Conservation (phyloP, 108 stramenopile species). For the Pseudonitzschia multiseries region DNA sequence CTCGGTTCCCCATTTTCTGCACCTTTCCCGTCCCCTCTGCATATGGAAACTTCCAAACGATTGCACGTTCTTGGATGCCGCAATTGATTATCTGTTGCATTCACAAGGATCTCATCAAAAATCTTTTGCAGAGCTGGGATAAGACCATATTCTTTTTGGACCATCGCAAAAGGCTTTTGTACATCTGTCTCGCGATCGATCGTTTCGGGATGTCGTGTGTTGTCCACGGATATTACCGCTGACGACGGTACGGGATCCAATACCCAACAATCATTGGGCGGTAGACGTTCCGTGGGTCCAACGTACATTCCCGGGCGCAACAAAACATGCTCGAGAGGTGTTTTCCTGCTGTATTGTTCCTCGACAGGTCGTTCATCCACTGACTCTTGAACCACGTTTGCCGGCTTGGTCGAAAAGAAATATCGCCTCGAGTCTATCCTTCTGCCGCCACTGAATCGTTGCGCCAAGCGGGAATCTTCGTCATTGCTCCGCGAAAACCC, state of each 20-base stretch:
- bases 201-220: background rate
- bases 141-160: constrained; percentile 68
- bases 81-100: constrained; percentile 89
- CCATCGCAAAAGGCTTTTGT: constrained; percentile 49
- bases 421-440: background rate
- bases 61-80: constrained; percentile 71
- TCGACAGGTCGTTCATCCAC: constrained; percentile 55
- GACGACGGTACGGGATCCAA: constrained; percentile 22
- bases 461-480: background rate
- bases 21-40: constrained; percentile 49
- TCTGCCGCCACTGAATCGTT: background rate
- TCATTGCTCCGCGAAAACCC: background rate
- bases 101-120: constrained; percentile 95
- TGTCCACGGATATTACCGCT: background rate
- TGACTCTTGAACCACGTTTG: too few relatives aligned
- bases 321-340: constrained; percentile 98
- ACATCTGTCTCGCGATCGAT: background rate
- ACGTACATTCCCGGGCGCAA: constrained; percentile 98
- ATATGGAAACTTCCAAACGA: constrained; percentile 68
- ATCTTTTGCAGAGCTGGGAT: constrained; percentile 88
- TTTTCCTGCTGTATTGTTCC: constrained; percentile 95
- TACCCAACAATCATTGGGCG: constrained; percentile 40
- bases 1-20: constrained; percentile 36
- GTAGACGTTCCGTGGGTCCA: constrained; percentile 47
- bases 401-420: background rate